These are phyloP conservation scores for Cercospora sesami DNA, from an alignment of 2,329 filamentous ascomycete genomes.

Conservation along the genomic window DNA sequence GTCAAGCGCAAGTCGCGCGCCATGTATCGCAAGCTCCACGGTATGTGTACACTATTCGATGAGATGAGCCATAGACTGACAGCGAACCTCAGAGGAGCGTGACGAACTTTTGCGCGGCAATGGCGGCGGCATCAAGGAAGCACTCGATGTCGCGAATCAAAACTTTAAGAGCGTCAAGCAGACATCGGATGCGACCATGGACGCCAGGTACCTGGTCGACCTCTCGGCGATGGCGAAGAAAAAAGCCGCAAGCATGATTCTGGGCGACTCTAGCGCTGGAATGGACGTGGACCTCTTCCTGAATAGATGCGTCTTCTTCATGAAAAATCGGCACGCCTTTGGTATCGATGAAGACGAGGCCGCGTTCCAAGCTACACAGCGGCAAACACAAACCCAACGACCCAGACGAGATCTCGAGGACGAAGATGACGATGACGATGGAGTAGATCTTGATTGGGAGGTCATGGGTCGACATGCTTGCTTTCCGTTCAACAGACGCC, in stretches of 20 bases:
- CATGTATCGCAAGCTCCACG: slow-evolving; percentile 62
- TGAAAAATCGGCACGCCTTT: slow-evolving; percentile 61
- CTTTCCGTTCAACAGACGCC: slow-evolving; percentile 69
- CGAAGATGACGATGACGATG: slow-evolving; percentile 64
- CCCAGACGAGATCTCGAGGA: slow-evolving; percentile 44
- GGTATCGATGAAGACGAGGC: slow-evolving; percentile 56
- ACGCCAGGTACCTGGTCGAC: slow-evolving; percentile 80
- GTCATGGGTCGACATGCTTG: slow-evolving; percentile 77
- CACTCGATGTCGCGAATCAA: slow-evolving; percentile 48
- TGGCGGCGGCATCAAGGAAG: slow-evolving; percentile 53
- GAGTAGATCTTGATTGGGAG: slow-evolving; percentile 77
- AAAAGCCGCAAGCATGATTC: slow-evolving; percentile 70
- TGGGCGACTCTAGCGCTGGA: slow-evolving; percentile 71
- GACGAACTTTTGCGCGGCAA: slow-evolving; percentile 67
- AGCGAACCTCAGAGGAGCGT: slow-evolving; percentile 59
- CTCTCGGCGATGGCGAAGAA: slow-evolving; percentile 78
- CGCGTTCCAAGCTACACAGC: slow-evolving; percentile 10
- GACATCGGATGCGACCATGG: slow-evolving; percentile 85
- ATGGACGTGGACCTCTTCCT: slow-evolving; percentile 91
- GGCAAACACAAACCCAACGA: slow-evolving; percentile 26
- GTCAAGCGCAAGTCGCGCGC: slow-evolving; percentile 70
- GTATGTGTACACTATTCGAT: slow-evolving; percentile 39
- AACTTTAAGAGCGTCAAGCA: slow-evolving; percentile 70
- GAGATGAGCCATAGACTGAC: slow-evolving; percentile 32
- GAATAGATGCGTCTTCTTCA: slow-evolving; percentile 83